Percentiles rank a stretch among this genome's conserved stretches.
Evolutionary conservation across 2,329 filamentous ascomycete species (phyloP).

Genomic region (Talaromyces sp.): DNA sequence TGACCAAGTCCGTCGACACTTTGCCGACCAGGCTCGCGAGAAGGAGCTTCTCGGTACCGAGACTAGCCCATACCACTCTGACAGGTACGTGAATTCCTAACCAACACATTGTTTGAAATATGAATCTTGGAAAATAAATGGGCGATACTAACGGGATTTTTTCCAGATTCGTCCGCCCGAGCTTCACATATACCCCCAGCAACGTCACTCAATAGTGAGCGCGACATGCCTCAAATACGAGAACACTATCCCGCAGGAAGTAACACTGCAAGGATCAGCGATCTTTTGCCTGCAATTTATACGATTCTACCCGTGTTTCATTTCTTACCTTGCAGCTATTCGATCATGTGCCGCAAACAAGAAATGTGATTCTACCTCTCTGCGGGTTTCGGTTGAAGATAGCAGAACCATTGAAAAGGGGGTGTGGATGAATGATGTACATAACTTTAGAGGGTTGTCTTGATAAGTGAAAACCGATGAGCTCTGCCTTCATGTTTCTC

Average conservation of each 20-base stretch:
- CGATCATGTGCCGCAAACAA: not conserved
- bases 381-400: not conserved
- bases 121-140: not conserved
- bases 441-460: conserved; percentile 3
- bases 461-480: not conserved
- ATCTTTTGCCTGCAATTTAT: not conserved
- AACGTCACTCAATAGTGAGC: conserved; percentile 54
- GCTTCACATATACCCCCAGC: conserved; percentile 68
- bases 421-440: not conserved
- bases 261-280: not conserved
- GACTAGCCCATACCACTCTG: conserved; percentile 79
- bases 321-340: not conserved
- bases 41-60: conserved; percentile 83
- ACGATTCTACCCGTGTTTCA: not conserved
- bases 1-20: conserved; percentile 81
- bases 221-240: not conserved
- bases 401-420: not conserved
- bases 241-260: not conserved
- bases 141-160: conserved; percentile 2
- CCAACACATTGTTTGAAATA: not conserved
- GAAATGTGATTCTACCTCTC: not conserved
- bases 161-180: conserved; percentile 72
- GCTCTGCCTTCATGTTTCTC: not conserved
- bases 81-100: conserved; percentile 60
- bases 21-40: conserved; percentile 84